These are phyloP conservation scores for Tetramitus jugosus DNA, from an alignment of 208 protist genomes.

Conservation along the genomic window DNA sequence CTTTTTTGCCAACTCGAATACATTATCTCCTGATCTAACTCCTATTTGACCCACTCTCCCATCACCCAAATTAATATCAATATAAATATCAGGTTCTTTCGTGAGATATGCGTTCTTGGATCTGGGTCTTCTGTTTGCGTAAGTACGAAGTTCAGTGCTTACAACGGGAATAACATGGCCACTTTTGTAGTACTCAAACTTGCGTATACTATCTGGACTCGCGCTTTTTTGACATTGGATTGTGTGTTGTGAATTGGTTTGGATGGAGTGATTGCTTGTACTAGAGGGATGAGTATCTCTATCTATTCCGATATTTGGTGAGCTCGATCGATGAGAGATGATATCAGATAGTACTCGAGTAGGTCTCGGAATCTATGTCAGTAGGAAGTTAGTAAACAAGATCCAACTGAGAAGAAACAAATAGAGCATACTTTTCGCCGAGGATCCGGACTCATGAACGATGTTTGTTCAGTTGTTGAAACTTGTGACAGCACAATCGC, in stretches of 20 bases:
- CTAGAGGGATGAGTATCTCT: background rate
- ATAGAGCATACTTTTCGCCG: too few species aligned
- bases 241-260: background rate
- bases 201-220: background rate
- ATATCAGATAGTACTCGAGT: background rate
- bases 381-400: too few species aligned
- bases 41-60: background rate
- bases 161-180: background rate
- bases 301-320: background rate
- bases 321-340: background rate
- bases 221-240: too few species aligned
- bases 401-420: too few species aligned
- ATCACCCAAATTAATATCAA: background rate
- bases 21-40: background rate
- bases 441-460: too few species aligned
- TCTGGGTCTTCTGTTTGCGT: background rate
- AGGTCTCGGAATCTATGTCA: background rate
- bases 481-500: too few species aligned
- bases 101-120: background rate
- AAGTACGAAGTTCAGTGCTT: background rate
- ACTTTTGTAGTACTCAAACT: background rate
- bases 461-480: too few species aligned
- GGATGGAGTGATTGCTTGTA: background rate
- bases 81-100: background rate
- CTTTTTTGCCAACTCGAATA: background rate